Base-by-base conservation (phyloP, 106 monocot genomes). In the Allium fistulosum region DNA sequence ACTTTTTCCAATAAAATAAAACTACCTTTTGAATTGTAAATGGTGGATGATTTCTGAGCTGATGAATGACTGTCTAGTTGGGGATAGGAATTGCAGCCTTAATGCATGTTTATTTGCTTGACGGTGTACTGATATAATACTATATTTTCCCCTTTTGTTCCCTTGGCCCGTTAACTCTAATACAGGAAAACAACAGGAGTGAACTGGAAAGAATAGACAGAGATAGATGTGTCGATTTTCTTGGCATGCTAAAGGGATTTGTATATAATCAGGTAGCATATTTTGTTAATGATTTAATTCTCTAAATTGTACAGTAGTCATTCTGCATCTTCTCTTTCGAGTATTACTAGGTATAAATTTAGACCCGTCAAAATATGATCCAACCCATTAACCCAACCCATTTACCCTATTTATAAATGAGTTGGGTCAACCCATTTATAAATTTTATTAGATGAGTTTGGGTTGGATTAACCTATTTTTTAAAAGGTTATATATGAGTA, bases 141-240 rank as follows among this genome's bases (percentile, higher is more conserved):
- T 66, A 2, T 51, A 4, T 7, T 26, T 14, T 57, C 8, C 17
- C 14, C 22, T 17, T 58, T 48, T 47, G 22, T 37, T 0, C 37
- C 37, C 37, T 1, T 37, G 0, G 1, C 37, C 37, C 4, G 2
- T 37, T 37, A 37, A 5, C 37, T 37, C 37, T 53, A 68, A 69
- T 74, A 64, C 84, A 88, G 88, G 88, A 88, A 69, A 84, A 84
- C 53, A 88, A 88, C 57, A 76, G 65, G 46, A 82, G 14, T 72
- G 88, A 88, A 63, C 77, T 84, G 71, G 88, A 88, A 53, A 88
- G 88, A 60, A 17, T 88, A 60, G 84, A 84, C 16, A 79, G 52
- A 70, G 88, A 88, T 72, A 88, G 73, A 57, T 75, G 70, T 66
- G 74, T 65, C 57, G 88, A 88, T 77, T 84, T 88, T 66, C 53